Evolutionary conservation across 2,329 filamentous ascomycete species (phyloP).

Genomic region (Microcera coccophila): DNA sequence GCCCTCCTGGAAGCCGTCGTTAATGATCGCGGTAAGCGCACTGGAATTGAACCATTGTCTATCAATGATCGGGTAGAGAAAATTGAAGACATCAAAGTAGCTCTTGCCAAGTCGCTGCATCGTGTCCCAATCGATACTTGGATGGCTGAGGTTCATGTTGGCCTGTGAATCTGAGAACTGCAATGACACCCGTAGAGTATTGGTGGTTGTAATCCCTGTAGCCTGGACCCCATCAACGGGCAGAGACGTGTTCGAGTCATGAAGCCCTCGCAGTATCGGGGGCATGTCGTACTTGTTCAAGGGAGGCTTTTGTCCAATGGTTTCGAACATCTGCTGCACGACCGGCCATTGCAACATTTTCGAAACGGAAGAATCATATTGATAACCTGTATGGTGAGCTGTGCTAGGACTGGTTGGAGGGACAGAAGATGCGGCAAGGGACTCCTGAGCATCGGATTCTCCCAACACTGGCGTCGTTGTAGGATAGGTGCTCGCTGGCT

Average conservation of each 20-base stretch:
- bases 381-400: constrained; percentile 21
- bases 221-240: constrained; percentile 22
- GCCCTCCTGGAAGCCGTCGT: constrained; percentile 44
- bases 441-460: constrained; percentile 22
- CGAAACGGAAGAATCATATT: constrained; percentile 26
- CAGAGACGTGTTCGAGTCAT: constrained; percentile 17
- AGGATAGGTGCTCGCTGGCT: constrained; percentile 18
- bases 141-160: constrained; percentile 12
- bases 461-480: constrained; percentile 18
- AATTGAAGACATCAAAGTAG: constrained; percentile 59
- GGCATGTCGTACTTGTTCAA: constrained; percentile 15
- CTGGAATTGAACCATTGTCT: constrained; percentile 50
- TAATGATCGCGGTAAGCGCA: constrained; percentile 43
- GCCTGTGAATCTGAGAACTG: constrained; percentile 16
- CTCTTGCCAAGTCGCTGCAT: constrained; percentile 49
- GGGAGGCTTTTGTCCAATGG: constrained; percentile 21
- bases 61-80: constrained; percentile 56
- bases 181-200: constrained; percentile 18
- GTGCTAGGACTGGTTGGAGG: constrained; percentile 18
- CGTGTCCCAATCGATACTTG: constrained; percentile 42
- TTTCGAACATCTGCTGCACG: constrained; percentile 25
- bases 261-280: constrained; percentile 18
- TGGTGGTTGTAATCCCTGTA: constrained; percentile 14
- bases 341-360: constrained; percentile 26
- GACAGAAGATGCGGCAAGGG: constrained; percentile 16